Evolutionary conservation across 805 yeast genomes (phyloP), one percentile per base, ranked within the genome.

Genomic region (Candida loeiensis): DNA sequence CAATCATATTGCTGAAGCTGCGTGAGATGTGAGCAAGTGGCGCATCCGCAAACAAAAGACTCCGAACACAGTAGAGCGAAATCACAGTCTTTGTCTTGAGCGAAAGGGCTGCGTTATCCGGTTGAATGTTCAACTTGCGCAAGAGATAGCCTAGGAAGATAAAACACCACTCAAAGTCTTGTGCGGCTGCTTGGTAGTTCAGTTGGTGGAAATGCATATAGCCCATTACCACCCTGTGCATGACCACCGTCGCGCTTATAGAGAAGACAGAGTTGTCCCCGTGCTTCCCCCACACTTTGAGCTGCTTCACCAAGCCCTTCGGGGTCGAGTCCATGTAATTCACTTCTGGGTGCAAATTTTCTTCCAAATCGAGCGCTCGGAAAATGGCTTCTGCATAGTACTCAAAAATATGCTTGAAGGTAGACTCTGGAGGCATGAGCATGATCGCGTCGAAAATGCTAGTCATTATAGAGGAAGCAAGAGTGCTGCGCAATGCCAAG

Each of bases 191-290:
- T 1, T 14, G 19, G 39, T 51, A 58, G 12, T 55, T 40, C 16
- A 48, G 36, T 5, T 45, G 35, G 21, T 47, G 38, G 30, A 36
- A 48, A n/a, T 40, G 14, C 3, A 55, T 14, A 17, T 47, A 51
- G 2, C 55, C 66, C n/a, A 32, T 8, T 6, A 56, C 43, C 4
- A 50, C 32, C 28, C 51, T 51, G 22, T 43, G 45, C 33, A 47
- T 55, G 6, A 55, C 39, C 2, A 54, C 39, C 12, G 40, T 22
- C 31, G 14, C 17, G 33, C 37, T 28, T 14, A 36, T 14, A 26
- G 31, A 14, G 31, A 34, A 13, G 12, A 15, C 15, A n/a, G 16
- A 25, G 15, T 13, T 13, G 21, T 26, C 34, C 41, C 15, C 8
- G 9, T 11, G 37, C 4, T 30, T 12, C 22, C 34, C 25, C 46